Evolutionary conservation across 2,329 filamentous ascomycete species (phyloP).

Genomic region (Cladophialophora yegresii): DNA sequence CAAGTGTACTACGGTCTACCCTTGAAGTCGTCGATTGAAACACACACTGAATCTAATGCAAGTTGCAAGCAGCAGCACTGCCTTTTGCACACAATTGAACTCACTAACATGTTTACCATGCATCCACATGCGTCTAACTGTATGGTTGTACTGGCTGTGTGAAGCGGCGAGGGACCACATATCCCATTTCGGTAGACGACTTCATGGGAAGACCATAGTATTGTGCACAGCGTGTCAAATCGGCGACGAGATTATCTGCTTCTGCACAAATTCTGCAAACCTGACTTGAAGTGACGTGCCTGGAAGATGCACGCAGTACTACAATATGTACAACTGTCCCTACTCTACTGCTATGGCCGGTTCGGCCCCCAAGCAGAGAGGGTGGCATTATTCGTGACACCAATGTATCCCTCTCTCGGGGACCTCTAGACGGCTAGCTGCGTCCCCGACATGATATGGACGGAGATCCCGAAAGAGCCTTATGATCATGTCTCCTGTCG

Average conservation of each 20-base stretch:
- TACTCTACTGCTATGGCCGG: background rate
- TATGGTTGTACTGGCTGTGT: too few species aligned
- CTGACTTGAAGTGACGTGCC: background rate
- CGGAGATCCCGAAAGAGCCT: slow-evolving; percentile 1
- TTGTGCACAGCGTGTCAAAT: background rate
- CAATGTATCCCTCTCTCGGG: slow-evolving; percentile 8
- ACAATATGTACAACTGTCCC: background rate
- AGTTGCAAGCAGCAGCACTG: too few species aligned
- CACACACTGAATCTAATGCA: too few species aligned
- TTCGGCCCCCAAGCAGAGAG: slow-evolving; percentile 2
- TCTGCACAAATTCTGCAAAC: background rate
- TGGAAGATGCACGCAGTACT: background rate
- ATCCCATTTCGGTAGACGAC: too few species aligned
- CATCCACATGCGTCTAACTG: too few species aligned
- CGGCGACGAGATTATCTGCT: background rate
- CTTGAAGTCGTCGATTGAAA: too few species aligned
- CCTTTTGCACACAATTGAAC: too few species aligned
- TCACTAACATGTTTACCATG: too few species aligned
- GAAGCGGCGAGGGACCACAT: too few species aligned
- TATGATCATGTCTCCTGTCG: slow-evolving; percentile 5
- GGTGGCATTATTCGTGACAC: background rate
- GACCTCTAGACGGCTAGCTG: slow-evolving; percentile 13
- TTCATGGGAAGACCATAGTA: too few species aligned
- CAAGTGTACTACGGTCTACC: background rate
- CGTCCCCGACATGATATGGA: slow-evolving; percentile 9